Base-by-base conservation (phyloP, 2,329 filamentous ascomycete genomes). In the Aspergillus uvarum region DNA sequence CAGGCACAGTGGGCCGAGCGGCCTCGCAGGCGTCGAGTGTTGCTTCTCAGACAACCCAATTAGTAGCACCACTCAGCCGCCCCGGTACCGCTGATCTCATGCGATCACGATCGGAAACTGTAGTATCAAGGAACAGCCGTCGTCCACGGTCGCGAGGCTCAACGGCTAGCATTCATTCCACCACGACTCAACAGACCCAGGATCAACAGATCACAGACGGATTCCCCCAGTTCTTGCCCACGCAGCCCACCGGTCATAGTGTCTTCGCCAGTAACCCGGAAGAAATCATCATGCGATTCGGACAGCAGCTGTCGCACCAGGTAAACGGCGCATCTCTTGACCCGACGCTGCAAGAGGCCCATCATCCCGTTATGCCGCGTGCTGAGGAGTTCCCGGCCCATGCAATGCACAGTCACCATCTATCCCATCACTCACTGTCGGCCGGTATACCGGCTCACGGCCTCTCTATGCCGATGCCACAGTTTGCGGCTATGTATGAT, bases 121-220 rank as follows among this genome's bases (percentile, higher is more conserved):
- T 71, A 56, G 61, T 75, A n/a, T 78, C 77, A 12, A 72, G 75
- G 54, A 72, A 69, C 61, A 72, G 70, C 66, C 76, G 74, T 54
- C 77, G 76, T 54, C 76, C 79, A 54, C 72, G 78, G 57, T 81
- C 79, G 35, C 71, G 78, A 70, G 79, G 77, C 35, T 80, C 78
- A 50, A 80, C 79, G 10, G 75, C 78, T 35, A 81, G 79, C 63
- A 76, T 80, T 52, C 78, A 80, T 62, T 81, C 79, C n/a, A 79
- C 72, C 61, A 77, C 75, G 16, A 78, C 77, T 44, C 76, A 79
- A 65, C 74, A 77, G 58, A 76, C 74, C 32, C 76, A 77, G 54
- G 77, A 79, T 53, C 76, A 78, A 54, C 75, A 77, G 56, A 65
- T 76, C 55, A 58, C 68, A 32, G 76, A 78, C 59, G 71, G 69